Evolutionary conservation across 345 rosid species (phyloP), one percentile per base, ranked within the genome.

Genomic region (Erucastrum elatum): DNA sequence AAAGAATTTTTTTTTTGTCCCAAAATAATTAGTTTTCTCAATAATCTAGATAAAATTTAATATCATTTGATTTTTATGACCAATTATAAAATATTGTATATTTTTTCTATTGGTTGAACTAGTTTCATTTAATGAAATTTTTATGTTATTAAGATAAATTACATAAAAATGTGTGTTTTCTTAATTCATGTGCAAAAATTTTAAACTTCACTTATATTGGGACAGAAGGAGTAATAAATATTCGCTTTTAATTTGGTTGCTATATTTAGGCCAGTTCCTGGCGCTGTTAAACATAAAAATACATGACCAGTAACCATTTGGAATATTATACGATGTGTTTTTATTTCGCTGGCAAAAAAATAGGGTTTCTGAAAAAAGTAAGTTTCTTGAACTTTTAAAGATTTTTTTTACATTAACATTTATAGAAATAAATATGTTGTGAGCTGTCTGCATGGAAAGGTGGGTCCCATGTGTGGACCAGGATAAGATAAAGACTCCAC

Each of bases 401-500:
- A 68, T 73, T 7, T 37, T 37, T 41, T 41, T 46, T 12, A 12
- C 12, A 13, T 12, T 34, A 79, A 67, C 53, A 12, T 41, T 60
- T 61, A 74, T 68, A 53, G 75, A 68, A 79, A 74, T 74, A 70
- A 79, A 79, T 79, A 79, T 68, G 78, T 74, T 79, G 78, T 79
- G 78, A 74, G 78, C 63, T 61, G 82, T 78, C 66, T 80, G 82
- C 60, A 53, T 53, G 60, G 60, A 16, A 53, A 53, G 21, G 26
- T 16, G 60, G 26, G 60, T 53, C 25, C 60, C 26, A 16, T 6
- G 60, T 53, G 60, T 80, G 82, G 82, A 74, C 37, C 82, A 62
- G 15, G 49, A 51, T n/a, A 27, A 53, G 68, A 75, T 75, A 64
- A 69, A 83, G 86, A 88, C 85, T 85, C 90, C 93, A 88, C 96